These are phyloP conservation scores for Penicillium brasilianum DNA, from an alignment of 2,329 filamentous ascomycete species.

Conservation along the genomic window DNA sequence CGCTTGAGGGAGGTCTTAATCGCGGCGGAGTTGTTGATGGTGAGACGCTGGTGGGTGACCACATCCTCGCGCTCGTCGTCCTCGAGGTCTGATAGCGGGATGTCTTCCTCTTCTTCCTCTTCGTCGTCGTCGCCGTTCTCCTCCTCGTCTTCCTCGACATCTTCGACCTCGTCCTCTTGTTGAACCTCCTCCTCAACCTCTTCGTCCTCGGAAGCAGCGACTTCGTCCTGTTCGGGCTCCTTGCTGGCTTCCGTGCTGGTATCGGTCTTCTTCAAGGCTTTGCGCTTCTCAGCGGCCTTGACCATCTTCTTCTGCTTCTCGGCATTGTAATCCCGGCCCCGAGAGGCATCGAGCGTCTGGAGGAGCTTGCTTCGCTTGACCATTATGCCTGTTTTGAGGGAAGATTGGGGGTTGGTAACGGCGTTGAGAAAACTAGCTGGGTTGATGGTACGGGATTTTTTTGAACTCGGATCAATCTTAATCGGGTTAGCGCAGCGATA, in stretches of 20 bases:
- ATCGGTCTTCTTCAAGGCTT: constrained; percentile 40
- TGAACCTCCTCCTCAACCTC: constrained; percentile 38
- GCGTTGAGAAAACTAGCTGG: constrained; percentile 22
- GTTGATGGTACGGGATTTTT: constrained; percentile 40
- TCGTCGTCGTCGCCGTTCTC: constrained; percentile 62
- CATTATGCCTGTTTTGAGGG: constrained; percentile 42
- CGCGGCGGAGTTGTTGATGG: constrained; percentile 94
- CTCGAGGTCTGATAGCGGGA: constrained; percentile 82
- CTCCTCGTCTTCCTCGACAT: constrained; percentile 39
- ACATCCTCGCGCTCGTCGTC: constrained; percentile 86
- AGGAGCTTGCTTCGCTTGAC: constrained; percentile 63
- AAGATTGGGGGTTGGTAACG: constrained; percentile 19
- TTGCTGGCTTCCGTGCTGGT: constrained; percentile 35
- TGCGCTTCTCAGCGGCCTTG: constrained; percentile 55
- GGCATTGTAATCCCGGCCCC: constrained; percentile 71
- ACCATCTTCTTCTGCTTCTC: constrained; percentile 75
- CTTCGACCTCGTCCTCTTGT: constrained; percentile 43
- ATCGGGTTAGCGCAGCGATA: constrained; percentile 32
- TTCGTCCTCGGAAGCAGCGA: constrained; percentile 31
- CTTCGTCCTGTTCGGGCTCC: constrained; percentile 41
- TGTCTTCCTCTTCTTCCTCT: constrained; percentile 81
- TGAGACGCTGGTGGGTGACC: constrained; percentile 87
- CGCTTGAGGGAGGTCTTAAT: constrained; percentile 80
- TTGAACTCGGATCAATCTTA: constrained; percentile 34
- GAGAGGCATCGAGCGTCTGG: constrained; percentile 61